phyloP scores from a whole-genome alignment of 345 rosid genomes.

The Dimocarpus longan region DNA sequence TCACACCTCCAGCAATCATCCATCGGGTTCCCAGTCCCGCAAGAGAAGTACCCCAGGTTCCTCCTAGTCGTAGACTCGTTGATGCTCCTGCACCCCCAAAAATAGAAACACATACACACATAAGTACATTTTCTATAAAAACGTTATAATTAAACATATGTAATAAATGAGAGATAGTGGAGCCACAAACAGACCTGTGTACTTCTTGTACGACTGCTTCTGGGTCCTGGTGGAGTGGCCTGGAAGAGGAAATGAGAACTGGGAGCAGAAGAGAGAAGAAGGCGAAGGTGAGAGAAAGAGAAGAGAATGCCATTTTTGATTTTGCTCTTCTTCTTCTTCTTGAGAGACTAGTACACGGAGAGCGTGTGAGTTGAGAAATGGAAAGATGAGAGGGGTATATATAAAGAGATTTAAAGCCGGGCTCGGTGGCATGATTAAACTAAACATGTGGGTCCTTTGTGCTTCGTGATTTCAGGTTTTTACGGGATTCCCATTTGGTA shows the following conservation, averaged over 20 bases:
- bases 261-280: slow-evolving; percentile 29
- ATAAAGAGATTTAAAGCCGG: slow-evolving; percentile 40
- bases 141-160: background rate
- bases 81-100: slow-evolving; percentile 43
- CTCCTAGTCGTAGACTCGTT: slow-evolving; percentile 56
- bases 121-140: background rate
- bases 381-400: slow-evolving; percentile 21
- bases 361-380: slow-evolving; percentile 6
- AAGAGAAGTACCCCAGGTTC: slow-evolving; percentile 64
- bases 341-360: slow-evolving; percentile 2
- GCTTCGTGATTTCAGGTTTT: slow-evolving; percentile 53
- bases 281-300: slow-evolving; percentile 14
- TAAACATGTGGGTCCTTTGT: slow-evolving; percentile 36
- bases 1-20: slow-evolving; percentile 92
- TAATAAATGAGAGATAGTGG: background rate
- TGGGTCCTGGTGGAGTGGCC: slow-evolving; percentile 54
- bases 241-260: slow-evolving; percentile 38
- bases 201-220: slow-evolving; percentile 62
- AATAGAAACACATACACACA: background rate
- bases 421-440: slow-evolving; percentile 33
- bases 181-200: slow-evolving; percentile 45
- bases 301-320: slow-evolving; percentile 31
- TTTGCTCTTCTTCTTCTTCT: background rate
- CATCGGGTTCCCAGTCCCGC: slow-evolving; percentile 77
- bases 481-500: slow-evolving; percentile 43